Evolutionary conservation across 2,329 filamentous ascomycete species (phyloP), one percentile per base, ranked within the genome.

Genomic region (Paramyrothecium roridum): DNA sequence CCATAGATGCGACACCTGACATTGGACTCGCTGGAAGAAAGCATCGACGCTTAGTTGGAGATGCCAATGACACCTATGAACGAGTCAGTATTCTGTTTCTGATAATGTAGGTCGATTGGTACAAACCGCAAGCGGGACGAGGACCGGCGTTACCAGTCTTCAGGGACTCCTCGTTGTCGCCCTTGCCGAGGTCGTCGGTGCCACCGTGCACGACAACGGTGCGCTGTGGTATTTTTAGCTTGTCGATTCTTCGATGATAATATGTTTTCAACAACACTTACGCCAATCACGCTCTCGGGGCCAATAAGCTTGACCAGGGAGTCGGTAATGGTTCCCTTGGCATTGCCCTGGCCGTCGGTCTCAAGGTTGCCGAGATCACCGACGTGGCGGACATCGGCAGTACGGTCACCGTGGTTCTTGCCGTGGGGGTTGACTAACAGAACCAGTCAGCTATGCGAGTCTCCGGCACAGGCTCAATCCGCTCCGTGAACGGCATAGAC

Each of bases 291-390:
- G 81, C 91, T 96, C 80, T 98, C 84, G 60, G 93, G 89, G 64
- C 95, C 95, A 70, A 99, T 97, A 76, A 99, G 81, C 89, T 98
- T 96, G 78, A 99, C 80, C 58, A 91, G 80, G 71, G 85, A 87
- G 81, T 99, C 95, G 63, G 81, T 78, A 64, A 90, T 80, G 66
- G 85, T 85, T 69, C 93, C 95, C 79, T 90, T 86, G 73, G 90
- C 83, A 73, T 96, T 96, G 73, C 95, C 95, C 81, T 96, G 88
- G 62, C 76, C 90, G 76, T 99, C 93, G 58, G 93, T 98, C 81
- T 91, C 86, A 83, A 98, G 86, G 88, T 99, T 99, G 73, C 95
- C 95, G 64, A 99, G 82, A 78, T 98, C 95, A 78, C 95, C 95
- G 64, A 98, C 95, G 79, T 99, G 95, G 76, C 95, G 93, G 69